Evolutionary conservation across 2,329 filamentous ascomycete species (phyloP).

Genomic region (Cercospora sp.): DNA sequence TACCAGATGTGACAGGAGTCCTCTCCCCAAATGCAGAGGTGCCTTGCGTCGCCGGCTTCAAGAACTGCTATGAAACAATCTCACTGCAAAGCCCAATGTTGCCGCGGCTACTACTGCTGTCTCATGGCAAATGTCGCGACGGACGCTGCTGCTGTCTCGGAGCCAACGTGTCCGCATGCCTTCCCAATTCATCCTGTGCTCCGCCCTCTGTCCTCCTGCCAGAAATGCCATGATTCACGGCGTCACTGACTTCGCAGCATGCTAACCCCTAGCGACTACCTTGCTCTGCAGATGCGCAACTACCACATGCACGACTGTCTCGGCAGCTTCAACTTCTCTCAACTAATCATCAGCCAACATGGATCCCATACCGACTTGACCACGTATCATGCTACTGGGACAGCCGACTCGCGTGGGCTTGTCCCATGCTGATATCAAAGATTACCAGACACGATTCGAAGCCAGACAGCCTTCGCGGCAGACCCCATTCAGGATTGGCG

Average conservation of each 20-base stretch:
- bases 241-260: neutral
- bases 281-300: neutral
- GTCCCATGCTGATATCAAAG: slow-evolving; percentile 33
- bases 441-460: slow-evolving; percentile 29
- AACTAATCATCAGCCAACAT: neutral
- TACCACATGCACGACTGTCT: neutral
- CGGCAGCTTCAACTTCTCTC: neutral
- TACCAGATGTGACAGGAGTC: neutral
- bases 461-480: slow-evolving; percentile 23
- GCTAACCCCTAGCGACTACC: neutral
- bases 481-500: slow-evolving; percentile 6
- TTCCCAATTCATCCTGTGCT: neutral
- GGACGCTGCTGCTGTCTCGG: slow-evolving; percentile 1
- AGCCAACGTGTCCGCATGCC: neutral
- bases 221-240: neutral
- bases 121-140: neutral
- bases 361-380: neutral
- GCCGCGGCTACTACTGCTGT: neutral
- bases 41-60: neutral
- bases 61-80: neutral
- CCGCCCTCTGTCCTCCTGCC: neutral
- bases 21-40: neutral
- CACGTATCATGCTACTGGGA: slow-evolving; percentile 34
- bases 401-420: slow-evolving; percentile 35
- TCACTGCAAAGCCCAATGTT: neutral